Base-by-base conservation (phyloP, 805 yeast species). In the Yarrowia keelungensis region DNA sequence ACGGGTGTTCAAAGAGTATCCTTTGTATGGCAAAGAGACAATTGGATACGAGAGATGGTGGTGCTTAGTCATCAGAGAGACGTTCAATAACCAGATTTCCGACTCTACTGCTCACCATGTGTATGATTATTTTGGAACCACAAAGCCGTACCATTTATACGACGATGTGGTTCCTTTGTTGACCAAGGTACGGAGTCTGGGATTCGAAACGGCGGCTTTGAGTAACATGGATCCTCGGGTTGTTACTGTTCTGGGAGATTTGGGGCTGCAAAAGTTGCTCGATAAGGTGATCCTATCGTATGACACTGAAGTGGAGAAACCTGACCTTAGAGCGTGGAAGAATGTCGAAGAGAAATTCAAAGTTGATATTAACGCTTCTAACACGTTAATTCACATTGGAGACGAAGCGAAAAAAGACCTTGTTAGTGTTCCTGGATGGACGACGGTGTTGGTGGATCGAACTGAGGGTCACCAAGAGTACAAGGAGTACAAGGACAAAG, bases 371-470 rank as follows among this genome's bases (percentile, higher is more conserved):
- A 19, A 19, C 19, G 19, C 19, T 19, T 19, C 19, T 19, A 19
- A 19, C 19, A 19, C 19, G 19, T 9, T 59, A 4, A 45, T 16
- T 8, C 66, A 59, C 11, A 43, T 59, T n/a, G 66, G 66, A 45
- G 66, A 59, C 11, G 66, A 59, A 35, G 42, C 12, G 3, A 45
- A 43, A 35, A 59, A 59, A 43, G 66, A 59, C 10, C 36, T 59
- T 11, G 66, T 59, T 7, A 35, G 42, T 35, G 42, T 59, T 35
- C 51, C 50, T 16, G 43, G 43, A 1, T 59, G 66, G 66, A 16
- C 11, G 16, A 45, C 53, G 0, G 35, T 59, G 5, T 5, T 59
- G 35, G 43, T 59, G 2, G 53, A 46, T 14, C 45, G 66, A 59
- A 41, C 62, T 5, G 62, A 56, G n/a, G 47, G 62, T 3, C 41